Conservation (phyloP, 257 asterid genomes). For the Fraxinus americana region DNA sequence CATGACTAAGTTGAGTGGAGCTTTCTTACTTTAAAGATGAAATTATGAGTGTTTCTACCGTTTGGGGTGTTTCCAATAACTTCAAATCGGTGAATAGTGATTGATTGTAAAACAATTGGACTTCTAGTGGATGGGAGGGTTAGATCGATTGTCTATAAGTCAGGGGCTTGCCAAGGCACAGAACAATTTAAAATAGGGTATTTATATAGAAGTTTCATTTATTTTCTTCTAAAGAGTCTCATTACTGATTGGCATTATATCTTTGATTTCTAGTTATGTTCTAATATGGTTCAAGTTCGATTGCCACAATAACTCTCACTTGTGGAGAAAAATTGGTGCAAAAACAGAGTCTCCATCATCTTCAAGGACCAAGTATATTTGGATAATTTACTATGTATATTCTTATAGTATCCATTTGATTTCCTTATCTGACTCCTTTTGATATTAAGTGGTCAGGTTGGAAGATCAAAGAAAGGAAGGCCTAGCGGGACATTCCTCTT, state of each 20-base stretch:
- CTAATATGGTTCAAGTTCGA: constrained; percentile 16
- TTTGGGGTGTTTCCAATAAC: not conserved
- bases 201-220: not conserved
- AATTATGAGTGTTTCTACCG: not conserved
- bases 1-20: not conserved
- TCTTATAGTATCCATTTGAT: constrained; percentile 12
- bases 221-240: not conserved
- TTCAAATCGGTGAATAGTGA: not conserved
- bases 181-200: not conserved
- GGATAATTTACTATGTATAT: constrained; percentile 23
- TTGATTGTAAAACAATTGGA: not conserved
- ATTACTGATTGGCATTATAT: constrained; percentile 12
- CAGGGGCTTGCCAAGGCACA: not conserved
- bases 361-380: constrained; percentile 65
- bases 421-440: constrained; percentile 32
- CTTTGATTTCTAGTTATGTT: constrained; percentile 5
- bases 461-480: constrained; percentile 74
- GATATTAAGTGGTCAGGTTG: constrained; percentile 50
- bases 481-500: constrained; percentile 59
- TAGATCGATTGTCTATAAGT: not conserved
- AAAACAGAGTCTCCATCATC: constrained; percentile 3
- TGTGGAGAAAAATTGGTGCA: not conserved
- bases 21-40: not conserved
- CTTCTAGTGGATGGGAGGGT: not conserved
- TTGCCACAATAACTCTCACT: constrained; percentile 52